Percentiles rank a stretch among this genome's conserved stretches.
Conservation (phyloP, 768 basidiomycete species). For the Lanmaoa rubissima region DNA sequence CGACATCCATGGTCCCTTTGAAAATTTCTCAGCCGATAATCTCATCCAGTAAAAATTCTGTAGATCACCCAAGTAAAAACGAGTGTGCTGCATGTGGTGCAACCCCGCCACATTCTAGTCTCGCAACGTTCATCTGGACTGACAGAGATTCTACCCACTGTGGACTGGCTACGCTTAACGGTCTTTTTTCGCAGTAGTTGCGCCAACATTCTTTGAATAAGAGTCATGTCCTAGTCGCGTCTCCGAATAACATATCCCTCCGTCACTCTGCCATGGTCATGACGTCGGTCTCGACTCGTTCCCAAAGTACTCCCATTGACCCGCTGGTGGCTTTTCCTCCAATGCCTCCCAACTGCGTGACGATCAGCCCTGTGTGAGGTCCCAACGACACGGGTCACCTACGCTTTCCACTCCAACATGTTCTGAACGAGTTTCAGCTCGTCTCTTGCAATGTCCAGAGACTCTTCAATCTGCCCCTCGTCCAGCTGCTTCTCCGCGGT, state of each 20-base stretch:
- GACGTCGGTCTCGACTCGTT: slow-evolving; percentile 46
- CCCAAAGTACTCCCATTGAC: slow-evolving; percentile 87
- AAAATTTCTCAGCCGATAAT: background rate
- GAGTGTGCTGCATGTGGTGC: too few species aligned
- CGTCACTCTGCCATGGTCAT: slow-evolving; percentile 8
- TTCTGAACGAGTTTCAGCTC: slow-evolving; percentile 75
- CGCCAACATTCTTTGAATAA: slow-evolving; percentile 4
- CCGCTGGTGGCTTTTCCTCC: slow-evolving; percentile 73
- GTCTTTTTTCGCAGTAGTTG: slow-evolving; percentile 2
- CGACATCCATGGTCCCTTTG: background rate
- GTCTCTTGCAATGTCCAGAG: slow-evolving; percentile 76
- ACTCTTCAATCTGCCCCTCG: slow-evolving; percentile 87
- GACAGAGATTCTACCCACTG: slow-evolving; percentile 9
- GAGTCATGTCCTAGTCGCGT: background rate
- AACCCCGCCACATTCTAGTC: too few species aligned
- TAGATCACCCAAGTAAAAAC: background rate
- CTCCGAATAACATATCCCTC: background rate
- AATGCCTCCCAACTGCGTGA: slow-evolving; percentile 80
- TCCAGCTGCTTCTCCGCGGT: slow-evolving; percentile 72
- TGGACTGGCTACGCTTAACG: background rate
- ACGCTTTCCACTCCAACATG: slow-evolving; percentile 98
- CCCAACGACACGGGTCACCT: slow-evolving; percentile 36
- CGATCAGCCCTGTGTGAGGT: slow-evolving; percentile 2
- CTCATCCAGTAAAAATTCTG: background rate
- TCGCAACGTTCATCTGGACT: slow-evolving; percentile 28